Evolutionary conservation across 306 rosid species (phyloP).

Genomic region (Cucumis cinereus): DNA sequence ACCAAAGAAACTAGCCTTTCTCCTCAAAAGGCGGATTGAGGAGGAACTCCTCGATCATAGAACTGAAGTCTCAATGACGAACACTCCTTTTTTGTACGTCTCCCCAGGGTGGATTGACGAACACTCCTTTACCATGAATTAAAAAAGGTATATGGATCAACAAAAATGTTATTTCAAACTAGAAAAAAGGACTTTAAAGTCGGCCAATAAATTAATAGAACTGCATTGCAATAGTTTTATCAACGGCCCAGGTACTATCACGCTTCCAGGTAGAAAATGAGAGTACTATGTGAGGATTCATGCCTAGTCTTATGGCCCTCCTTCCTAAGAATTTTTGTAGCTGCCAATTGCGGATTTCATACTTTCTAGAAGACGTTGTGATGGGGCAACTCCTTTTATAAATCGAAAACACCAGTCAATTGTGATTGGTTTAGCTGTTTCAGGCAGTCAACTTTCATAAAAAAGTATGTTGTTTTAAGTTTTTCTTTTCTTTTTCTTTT

Average conservation of each 20-base stretch:
- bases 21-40: too few species aligned
- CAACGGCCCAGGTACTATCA: neutral
- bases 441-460: neutral
- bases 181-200: neutral
- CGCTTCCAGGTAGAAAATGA: neutral
- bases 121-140: too few species aligned
- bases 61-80: too few species aligned
- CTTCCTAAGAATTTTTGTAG: neutral
- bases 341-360: neutral
- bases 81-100: too few species aligned
- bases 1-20: too few species aligned
- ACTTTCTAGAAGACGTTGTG: neutral
- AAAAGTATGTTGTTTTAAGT: neutral
- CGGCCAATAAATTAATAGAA: neutral
- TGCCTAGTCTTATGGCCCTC: neutral
- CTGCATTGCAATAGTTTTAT: neutral
- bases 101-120: too few species aligned
- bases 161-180: neutral
- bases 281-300: neutral
- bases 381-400: neutral
- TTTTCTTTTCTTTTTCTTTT: too few species aligned
- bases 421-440: neutral
- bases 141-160: neutral
- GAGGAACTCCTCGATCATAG: neutral
- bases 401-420: neutral